Base-by-base conservation (phyloP, 1,284 basidiomycete species). In the Chondrostereum purpureum region DNA sequence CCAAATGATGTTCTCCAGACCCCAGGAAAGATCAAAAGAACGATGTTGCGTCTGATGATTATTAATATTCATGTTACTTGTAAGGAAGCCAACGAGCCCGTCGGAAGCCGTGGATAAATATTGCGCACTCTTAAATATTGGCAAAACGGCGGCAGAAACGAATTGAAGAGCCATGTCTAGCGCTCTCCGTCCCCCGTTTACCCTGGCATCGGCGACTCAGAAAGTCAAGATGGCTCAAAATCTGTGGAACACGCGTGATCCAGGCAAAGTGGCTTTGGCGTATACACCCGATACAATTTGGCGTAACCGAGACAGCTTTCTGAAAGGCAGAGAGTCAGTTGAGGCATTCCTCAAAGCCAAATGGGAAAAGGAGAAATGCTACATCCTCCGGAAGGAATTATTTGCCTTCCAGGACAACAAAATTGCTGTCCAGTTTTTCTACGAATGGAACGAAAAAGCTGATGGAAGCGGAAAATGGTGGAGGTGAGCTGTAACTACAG, bases 401-500 rank as follows among this genome's bases (percentile, higher is more conserved):
- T 82, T 82, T 49, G 65, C 75, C 1, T 82, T 75, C 54, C 61
- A 61, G 14, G 75, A 73, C 36, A 73, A 81, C 59, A 74, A 69
- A 58, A 80, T 83, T 55, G 78, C 72, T 11, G 78, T 77, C 21
- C 65, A 80, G 64, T 81, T 80, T 60, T 81, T 75, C 67, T 81
- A 81, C 58, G 79, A 83, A 57, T 78, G 70, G 60, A 71, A 61
- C 47, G 66, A 70, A 12, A 59, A 59, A 47, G 40, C 54, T 17
- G 65, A 67, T 42, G 64, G 55, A 6, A 54, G 57, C 12, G 67
- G 66, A 23, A 66, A 73, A 51, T 80, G 78, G 77, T 73, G 12
- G 76, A 66, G 58, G 66, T 66, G 34, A 20, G 35, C 37, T 21
- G 31, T 27, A 31, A 8, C 27, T 8, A n/a, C n/a, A n/a, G n/a